Evolutionary conservation across 139 green algal species (phyloP), one percentile per base, ranked within the genome.

Genomic region (Chlorella sorokiniana): DNA sequence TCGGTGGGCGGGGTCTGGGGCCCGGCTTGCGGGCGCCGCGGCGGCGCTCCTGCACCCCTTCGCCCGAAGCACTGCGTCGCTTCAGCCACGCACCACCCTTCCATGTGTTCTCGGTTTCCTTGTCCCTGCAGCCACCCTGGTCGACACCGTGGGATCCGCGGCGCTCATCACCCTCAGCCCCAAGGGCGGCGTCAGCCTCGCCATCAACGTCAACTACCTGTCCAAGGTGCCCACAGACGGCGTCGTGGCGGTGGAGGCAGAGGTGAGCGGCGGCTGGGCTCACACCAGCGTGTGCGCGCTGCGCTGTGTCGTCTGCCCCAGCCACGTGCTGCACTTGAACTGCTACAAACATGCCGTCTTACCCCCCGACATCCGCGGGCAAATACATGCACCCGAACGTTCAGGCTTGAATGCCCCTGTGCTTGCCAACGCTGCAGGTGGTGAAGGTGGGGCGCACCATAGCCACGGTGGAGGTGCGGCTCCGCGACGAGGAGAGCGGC

Each of bases 61-160:
- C 59, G 9, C 22, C 25, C 9, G 25, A 37, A 31, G 59, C 25
- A 31, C 25, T 7, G 59, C 22, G 20, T 67, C 7, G 25, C 22
- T 11, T 10, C 59, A 31, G 59, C 25, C 25, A 11, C 59, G 7
- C 25, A 31, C 59, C 25, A 31, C 59, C 16, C 22, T 31, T 59
- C 14, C 48, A 10, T 67, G 59, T 11, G 22, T n/a, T n/a, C n/a
- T n/a, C n/a, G n/a, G n/a, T n/a, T n/a, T n/a, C 27, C 61, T 27
- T 40, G 61, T 16, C 1, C 38, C 38, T 64, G 10, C 45, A 78
- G 70, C 70, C 45, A 78, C 70, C 11, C 73, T 90, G 7, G 81
- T 88, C 27, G 86, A 90, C 64, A 85, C 84, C 0, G 80, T 90
- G 4, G 82, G 80, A 5, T 78, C 84, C 0, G 86, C 86, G 18